Conservation (phyloP, 2,329 filamentous ascomycete species). For the Hymenoscyphus salicellus region DNA sequence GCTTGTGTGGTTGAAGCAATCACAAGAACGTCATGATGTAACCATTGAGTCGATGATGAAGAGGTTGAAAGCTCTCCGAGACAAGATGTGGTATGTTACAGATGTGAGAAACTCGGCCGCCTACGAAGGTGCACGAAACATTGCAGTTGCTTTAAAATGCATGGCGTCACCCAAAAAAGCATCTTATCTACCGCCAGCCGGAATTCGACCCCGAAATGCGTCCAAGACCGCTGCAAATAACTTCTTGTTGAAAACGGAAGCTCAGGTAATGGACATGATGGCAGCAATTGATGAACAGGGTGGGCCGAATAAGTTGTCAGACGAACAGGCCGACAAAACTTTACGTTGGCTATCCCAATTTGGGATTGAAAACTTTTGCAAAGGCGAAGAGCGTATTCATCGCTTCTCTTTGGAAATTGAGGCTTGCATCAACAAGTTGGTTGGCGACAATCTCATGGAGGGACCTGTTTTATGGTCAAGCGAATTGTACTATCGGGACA, state of each 20-base stretch:
- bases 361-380: conserved; percentile 88
- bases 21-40: conserved; percentile 72
- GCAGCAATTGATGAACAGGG: conserved; percentile 80
- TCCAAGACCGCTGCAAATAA: conserved; percentile 35
- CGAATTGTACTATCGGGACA: conserved; percentile 79
- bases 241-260: conserved; percentile 78
- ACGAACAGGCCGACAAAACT: conserved; percentile 87
- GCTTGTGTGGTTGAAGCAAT: conserved; percentile 81
- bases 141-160: conserved; percentile 82
- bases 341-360: conserved; percentile 76
- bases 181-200: conserved; percentile 29
- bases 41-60: conserved; percentile 73
- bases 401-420: conserved; percentile 89
- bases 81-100: conserved; percentile 99
- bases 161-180: conserved; percentile 68
- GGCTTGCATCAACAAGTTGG: conserved; percentile 78
- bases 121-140: conserved; percentile 82
- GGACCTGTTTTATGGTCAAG: conserved; percentile 91
- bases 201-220: conserved; percentile 39
- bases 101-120: conserved; percentile 86
- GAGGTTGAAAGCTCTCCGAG: conserved; percentile 70
- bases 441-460: conserved; percentile 79
- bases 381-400: conserved; percentile 91
- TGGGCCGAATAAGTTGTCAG: conserved; percentile 91
- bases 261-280: conserved; percentile 82